These are phyloP conservation scores for Solanum phureja DNA, from an alignment of 257 asterid genomes.

Conservation along the genomic window DNA sequence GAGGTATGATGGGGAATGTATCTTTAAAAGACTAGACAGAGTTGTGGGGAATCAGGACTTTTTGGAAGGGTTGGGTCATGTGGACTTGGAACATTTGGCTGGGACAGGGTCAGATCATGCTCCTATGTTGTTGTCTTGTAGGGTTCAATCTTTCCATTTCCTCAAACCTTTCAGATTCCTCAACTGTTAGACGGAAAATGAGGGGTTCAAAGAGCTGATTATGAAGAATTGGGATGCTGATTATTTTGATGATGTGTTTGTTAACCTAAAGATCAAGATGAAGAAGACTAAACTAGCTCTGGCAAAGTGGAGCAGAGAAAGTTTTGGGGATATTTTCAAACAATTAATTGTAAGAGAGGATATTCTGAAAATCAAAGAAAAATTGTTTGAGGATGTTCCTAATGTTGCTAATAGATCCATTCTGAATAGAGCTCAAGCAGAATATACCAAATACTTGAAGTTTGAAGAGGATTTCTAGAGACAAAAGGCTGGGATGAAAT, in stretches of 20 bases:
- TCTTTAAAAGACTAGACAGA: background rate
- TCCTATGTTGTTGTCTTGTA: too few relatives aligned
- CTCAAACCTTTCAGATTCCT: background rate
- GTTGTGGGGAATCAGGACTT: background rate
- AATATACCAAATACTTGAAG: background rate
- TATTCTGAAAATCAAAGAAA: background rate
- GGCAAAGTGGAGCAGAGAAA: background rate
- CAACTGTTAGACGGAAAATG: too few relatives aligned
- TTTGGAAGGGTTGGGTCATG: background rate
- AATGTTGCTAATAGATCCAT: background rate
- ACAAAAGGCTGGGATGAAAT: background rate
- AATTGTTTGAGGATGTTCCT: background rate
- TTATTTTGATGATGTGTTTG: background rate
- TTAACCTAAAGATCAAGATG: background rate
- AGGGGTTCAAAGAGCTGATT: too few relatives aligned
- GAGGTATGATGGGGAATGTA: background rate
- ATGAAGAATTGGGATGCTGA: too few relatives aligned
- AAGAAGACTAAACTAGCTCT: background rate
- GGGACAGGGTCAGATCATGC: background rate
- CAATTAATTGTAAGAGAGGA: background rate
- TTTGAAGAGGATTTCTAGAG: background rate
- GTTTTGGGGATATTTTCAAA: background rate
- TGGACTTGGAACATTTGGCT: background rate
- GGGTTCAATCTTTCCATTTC: too few relatives aligned
- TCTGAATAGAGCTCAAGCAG: background rate